phyloP scores from a whole-genome alignment of 441 rosid species.

The Gossypium schwendimanii region DNA sequence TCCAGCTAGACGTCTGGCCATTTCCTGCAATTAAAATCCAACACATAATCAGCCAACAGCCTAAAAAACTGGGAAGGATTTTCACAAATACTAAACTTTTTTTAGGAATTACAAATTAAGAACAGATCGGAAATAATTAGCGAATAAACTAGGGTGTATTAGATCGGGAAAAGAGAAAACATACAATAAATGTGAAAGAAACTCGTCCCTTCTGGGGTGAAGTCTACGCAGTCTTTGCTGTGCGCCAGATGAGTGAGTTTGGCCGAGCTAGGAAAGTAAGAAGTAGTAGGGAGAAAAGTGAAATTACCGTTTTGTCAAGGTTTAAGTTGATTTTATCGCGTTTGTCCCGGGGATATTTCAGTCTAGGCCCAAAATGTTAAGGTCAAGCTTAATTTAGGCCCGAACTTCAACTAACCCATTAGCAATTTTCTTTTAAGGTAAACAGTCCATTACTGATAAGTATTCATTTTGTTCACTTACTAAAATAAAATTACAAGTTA shows the following conservation, averaged over 20 bases:
- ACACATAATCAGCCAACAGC: neutral
- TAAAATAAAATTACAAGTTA: no score
- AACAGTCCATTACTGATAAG: no score
- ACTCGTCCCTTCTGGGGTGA: neutral
- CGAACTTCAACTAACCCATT: neutral
- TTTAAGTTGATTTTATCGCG: no score
- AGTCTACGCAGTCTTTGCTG: neutral
- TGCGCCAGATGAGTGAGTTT: neutral
- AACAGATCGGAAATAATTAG: neutral
- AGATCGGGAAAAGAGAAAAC: neutral
- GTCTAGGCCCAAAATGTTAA: neutral
- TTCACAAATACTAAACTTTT: neutral
- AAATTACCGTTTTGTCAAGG: neutral
- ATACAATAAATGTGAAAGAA: neutral
- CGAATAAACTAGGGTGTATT: neutral
- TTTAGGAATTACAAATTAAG: neutral
- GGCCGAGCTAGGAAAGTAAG: neutral
- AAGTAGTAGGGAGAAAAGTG: neutral
- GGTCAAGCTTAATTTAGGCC: neutral
- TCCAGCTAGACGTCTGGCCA: constrained; percentile 43
- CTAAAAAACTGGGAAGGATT: neutral
- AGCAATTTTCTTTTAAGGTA: no score
- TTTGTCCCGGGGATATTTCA: neutral
- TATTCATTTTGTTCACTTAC: no score
- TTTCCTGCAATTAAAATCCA: constrained; percentile 33